phyloP scores from a whole-genome alignment of 352 stramenopile species.

The Pythium phragmitis region DNA sequence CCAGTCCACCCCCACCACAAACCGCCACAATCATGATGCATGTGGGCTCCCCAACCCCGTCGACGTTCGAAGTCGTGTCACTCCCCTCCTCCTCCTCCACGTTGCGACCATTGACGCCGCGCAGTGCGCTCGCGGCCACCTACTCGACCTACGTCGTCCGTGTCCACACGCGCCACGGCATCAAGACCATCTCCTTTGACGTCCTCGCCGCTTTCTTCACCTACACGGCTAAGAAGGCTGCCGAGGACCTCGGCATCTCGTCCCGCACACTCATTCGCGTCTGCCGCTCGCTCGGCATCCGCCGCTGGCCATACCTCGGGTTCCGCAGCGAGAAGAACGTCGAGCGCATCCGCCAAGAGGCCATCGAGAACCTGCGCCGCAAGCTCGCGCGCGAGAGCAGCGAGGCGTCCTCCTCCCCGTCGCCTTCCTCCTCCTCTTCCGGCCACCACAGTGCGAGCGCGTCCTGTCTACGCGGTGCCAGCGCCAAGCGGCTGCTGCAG shows the following conservation, averaged over 20 bases:
- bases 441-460: conserved; percentile 35
- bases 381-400: conserved; percentile 60
- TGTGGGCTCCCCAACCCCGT: no score
- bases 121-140: conserved; percentile 19
- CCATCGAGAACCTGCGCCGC: conserved; percentile 71
- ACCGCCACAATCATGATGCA: no score
- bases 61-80: conserved; percentile 19
- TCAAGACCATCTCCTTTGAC: conserved; percentile 81
- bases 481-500: conserved; percentile 70
- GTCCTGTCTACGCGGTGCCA: conserved; percentile 58
- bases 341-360: conserved; percentile 71
- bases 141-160: conserved; percentile 20
- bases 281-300: conserved; percentile 72
- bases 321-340: conserved; percentile 83
- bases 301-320: conserved; percentile 74
- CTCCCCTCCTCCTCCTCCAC: conserved; percentile 1
- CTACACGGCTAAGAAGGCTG: conserved; percentile 72
- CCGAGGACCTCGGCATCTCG: conserved; percentile 72
- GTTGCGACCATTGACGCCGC: conserved; percentile 4
- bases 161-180: conserved; percentile 28
- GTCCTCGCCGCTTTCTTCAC: conserved; percentile 67
- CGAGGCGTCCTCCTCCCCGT: conserved; percentile 2
- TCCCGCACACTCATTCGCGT: conserved; percentile 77
- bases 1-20: no score
- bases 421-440: neutral